Evolutionary conservation across 140 eudicot species (phyloP).

Genomic region (Ambrosia hybrid): DNA sequence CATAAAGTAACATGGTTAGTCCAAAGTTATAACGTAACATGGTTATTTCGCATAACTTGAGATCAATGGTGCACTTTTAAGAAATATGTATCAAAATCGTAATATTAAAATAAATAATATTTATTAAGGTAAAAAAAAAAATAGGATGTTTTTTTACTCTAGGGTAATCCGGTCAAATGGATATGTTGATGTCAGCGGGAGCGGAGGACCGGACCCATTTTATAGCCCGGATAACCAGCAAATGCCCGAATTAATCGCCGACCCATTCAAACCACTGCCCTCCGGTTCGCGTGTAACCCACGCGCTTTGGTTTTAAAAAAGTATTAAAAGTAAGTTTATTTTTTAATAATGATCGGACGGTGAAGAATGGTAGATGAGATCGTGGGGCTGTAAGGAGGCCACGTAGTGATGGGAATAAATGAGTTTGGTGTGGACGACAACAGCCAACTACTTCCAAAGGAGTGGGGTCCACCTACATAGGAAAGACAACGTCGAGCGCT

Average conservation of each 20-base stretch:
- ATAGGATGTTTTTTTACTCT: conserved; percentile 22
- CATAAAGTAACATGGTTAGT: too few species aligned
- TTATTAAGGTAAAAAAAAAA: too few species aligned
- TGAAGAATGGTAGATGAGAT: conserved; percentile 18
- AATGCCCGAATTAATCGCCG: conserved; percentile 22
- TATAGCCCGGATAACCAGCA: conserved; percentile 28
- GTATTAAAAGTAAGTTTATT: background rate
- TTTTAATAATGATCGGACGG: conserved; percentile 25
- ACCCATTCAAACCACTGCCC: background rate
- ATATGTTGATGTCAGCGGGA: conserved; percentile 41
- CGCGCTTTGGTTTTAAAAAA: conserved; percentile 8
- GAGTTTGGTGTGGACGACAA: conserved; percentile 20
- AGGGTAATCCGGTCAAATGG: conserved; percentile 36
- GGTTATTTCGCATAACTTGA: too few species aligned
- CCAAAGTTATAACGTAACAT: too few species aligned
- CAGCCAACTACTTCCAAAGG: conserved; percentile 28
- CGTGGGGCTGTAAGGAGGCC: conserved; percentile 25
- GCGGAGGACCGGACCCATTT: conserved; percentile 42
- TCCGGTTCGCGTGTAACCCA: conserved; percentile 12
- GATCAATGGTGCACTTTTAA: too few species aligned
- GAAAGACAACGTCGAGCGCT: conserved; percentile 44
- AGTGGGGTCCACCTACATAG: conserved; percentile 25
- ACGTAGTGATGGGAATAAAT: conserved; percentile 31
- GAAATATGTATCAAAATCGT: too few species aligned
- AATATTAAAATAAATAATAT: too few species aligned